Conservation (phyloP, 225 moss, liverwort and hornwort species). For the Sphagnum tenellum region DNA sequence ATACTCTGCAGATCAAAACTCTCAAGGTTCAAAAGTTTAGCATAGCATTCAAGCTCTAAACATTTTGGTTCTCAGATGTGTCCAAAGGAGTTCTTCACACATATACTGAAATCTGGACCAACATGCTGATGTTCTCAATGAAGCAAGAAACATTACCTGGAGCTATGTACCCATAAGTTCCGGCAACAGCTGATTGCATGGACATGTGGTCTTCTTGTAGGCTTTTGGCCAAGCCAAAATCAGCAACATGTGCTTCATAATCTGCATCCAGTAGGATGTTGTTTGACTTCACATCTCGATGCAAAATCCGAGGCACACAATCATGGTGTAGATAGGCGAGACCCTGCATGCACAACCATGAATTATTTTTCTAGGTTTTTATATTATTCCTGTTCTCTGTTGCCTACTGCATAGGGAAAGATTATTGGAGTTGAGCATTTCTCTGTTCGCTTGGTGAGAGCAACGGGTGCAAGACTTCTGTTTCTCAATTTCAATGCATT, state of each 20-base stretch:
- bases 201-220: slow-evolving; percentile 24
- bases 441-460: no score
- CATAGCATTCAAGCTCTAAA: no score
- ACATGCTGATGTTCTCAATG: background rate
- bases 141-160: slow-evolving; percentile 23
- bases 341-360: slow-evolving; percentile 12
- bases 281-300: slow-evolving; percentile 46
- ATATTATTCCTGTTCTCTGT: background rate
- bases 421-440: no score
- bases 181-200: slow-evolving; percentile 18
- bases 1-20: slow-evolving; percentile 23
- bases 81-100: background rate
- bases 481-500: background rate
- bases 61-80: no score
- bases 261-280: slow-evolving; percentile 35
- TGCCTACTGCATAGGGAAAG: background rate
- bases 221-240: slow-evolving; percentile 42
- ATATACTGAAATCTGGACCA: background rate
- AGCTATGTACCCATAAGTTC: slow-evolving; percentile 47
- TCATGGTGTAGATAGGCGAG: slow-evolving; percentile 34
- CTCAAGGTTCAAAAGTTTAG: no score
- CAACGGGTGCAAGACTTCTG: background rate
- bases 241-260: slow-evolving; percentile 35
- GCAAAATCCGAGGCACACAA: slow-evolving; percentile 33
- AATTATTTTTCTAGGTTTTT: no score